Percentiles rank a stretch among this genome's conserved stretches.
phyloP scores from a whole-genome alignment of 345 rosid species.

The Cardamine resedifolia region DNA sequence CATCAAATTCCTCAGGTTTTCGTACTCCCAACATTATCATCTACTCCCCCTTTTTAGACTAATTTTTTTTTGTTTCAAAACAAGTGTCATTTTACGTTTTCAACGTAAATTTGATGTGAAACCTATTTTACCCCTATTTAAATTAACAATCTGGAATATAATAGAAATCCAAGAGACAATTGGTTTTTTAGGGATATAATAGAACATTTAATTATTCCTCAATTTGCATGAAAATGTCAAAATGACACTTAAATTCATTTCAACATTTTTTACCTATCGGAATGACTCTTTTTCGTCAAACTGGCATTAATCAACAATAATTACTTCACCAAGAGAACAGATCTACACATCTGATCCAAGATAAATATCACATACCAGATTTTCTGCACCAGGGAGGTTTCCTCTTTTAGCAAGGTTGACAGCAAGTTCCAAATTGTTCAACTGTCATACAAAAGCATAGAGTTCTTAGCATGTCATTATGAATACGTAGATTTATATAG shows the following conservation, averaged over 20 bases:
- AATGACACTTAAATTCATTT: neutral
- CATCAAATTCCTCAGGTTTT: neutral
- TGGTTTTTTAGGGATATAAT: neutral
- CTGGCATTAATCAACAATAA: slow-evolving; percentile 1
- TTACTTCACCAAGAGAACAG: slow-evolving; percentile 13
- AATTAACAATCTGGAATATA: neutral
- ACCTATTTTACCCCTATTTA: neutral
- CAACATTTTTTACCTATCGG: neutral
- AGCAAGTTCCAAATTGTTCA: slow-evolving; percentile 98
- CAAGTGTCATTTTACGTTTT: neutral
- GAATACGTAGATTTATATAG: neutral
- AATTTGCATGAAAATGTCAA: neutral
- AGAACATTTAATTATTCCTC: neutral
- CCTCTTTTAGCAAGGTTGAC: slow-evolving; percentile 99
- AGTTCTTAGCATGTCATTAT: slow-evolving; percentile 23
- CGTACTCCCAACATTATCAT: neutral
- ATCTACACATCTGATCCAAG: slow-evolving; percentile 23
- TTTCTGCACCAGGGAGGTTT: slow-evolving; percentile 99
- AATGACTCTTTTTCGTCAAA: slow-evolving; percentile 2
- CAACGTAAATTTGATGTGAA: neutral
- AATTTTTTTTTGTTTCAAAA: no score
- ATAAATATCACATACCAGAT: slow-evolving; percentile 61
- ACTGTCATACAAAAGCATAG: slow-evolving; percentile 46
- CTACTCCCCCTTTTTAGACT: neutral
- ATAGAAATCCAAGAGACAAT: neutral